Percentiles rank a stretch among this genome's conserved stretches.
These are phyloP conservation scores for Pseudozyma thailandica DNA, from an alignment of 1,284 basidiomycete genomes.

Conservation along the genomic window DNA sequence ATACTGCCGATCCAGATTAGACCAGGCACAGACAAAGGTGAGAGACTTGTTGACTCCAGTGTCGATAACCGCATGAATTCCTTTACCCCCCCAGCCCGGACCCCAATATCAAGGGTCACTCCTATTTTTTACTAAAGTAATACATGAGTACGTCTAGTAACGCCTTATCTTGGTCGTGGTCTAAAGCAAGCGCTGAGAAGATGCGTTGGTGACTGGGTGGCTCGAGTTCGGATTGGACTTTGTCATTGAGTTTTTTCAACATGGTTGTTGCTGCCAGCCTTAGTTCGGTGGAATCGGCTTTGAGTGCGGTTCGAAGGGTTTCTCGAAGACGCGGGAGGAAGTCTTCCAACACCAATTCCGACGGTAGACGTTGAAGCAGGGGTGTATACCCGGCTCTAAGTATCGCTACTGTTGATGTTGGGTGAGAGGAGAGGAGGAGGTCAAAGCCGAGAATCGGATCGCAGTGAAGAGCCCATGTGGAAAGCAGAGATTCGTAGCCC, in stretches of 20 bases:
- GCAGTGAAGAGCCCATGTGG: slow-evolving; percentile 17
- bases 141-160: slow-evolving; percentile 53
- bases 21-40: slow-evolving; percentile 20
- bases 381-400: slow-evolving; percentile 13
- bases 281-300: not conserved
- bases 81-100: not conserved
- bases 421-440: slow-evolving; percentile 4
- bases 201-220: slow-evolving; percentile 20
- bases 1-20: slow-evolving; percentile 14
- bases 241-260: slow-evolving; percentile 30
- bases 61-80: no score
- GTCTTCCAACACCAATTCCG: slow-evolving; percentile 53
- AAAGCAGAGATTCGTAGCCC: slow-evolving; percentile 24
- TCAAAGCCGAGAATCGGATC: slow-evolving; percentile 54
- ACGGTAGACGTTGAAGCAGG: slow-evolving; percentile 42
- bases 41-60: slow-evolving; percentile 28
- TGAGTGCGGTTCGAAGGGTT: not conserved
- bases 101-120: no score
- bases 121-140: slow-evolving; percentile 43
- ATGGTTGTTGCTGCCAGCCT: slow-evolving; percentile 18
- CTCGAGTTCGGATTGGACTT: not conserved
- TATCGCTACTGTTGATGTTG: not conserved
- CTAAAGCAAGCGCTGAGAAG: slow-evolving; percentile 23
- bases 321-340: slow-evolving; percentile 28
- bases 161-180: slow-evolving; percentile 4